Percentiles rank a stretch among this genome's conserved stretches.
Evolutionary conservation across 306 rosid species (phyloP).

Genomic region (Prosopis cineraria): DNA sequence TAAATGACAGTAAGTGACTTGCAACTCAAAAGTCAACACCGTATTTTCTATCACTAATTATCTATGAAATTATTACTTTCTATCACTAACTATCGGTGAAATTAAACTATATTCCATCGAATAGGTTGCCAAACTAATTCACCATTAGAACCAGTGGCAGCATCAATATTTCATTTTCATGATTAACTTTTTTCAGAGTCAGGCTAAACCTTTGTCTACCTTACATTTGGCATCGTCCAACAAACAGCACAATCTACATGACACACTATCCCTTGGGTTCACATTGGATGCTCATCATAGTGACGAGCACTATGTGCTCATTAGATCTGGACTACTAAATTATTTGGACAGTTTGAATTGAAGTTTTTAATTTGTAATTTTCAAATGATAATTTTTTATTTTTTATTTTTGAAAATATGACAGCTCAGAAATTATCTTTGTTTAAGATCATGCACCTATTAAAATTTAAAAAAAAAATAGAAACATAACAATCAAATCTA

Average conservation of each 20-base stretch:
- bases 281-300: no score
- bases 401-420: no score
- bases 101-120: slow-evolving; percentile 11
- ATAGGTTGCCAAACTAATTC: slow-evolving; percentile 25
- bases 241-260: slow-evolving; percentile 2
- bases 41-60: slow-evolving; percentile 17
- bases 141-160: slow-evolving; percentile 11
- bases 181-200: slow-evolving; percentile 11
- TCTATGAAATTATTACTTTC: no score
- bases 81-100: slow-evolving; percentile 16
- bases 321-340: no score
- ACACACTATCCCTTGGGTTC: slow-evolving; percentile 8
- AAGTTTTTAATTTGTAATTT: no score
- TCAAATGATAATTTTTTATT: no score
- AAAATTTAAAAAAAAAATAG: no score
- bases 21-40: slow-evolving; percentile 6
- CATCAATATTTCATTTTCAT: not conserved
- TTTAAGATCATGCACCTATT: no score
- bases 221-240: slow-evolving; percentile 1
- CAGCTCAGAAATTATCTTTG: no score
- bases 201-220: not conserved
- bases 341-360: no score
- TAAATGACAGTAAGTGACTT: slow-evolving; percentile 22
- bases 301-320: no score
- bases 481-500: no score